Base-by-base conservation (phyloP, 306 rosid species). In the Albizia julibrissin region DNA sequence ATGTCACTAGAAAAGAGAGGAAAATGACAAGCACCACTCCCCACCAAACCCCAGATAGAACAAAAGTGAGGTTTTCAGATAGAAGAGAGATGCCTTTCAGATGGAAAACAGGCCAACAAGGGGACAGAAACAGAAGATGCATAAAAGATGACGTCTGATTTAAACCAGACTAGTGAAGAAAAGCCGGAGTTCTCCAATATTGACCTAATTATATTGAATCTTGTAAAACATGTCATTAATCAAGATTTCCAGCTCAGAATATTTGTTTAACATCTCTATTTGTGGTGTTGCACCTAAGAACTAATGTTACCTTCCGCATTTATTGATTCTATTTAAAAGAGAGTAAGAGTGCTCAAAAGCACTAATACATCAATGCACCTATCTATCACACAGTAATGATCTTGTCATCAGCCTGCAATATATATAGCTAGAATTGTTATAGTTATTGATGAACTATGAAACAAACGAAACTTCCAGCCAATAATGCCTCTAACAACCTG, bases 391-490 rank as follows among this genome's bases (percentile, higher is more conserved):
- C 10, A 27, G 29, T 22, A 77, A 81, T 65, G 47, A 80, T 76
- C 62, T 29, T 71, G 79, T 42, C 66, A 81, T 72, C 61, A 62
- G 72, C 47, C 68, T 67, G 21, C 71, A 73, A 72, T 21, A 68
- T 44, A 34, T 59, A 69, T 43, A 74, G 43, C 72, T 64, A 65
- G 46, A 76, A 47, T 66, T 29, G 43, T 79, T 19, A 15, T 64
- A 39, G 73, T 37, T 31, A 19, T 46, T 70, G 68, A 64, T 50
- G 69, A 19, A 58, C 83, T 70, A 75, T 56, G 40, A 74, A 43
- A 75, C 79, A 79, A 56, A 76, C 15, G 61, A 64, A 69, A 72
- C 69, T 83, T 67, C 39, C 40, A 43, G 76, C 71, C 85, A 68
- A 40, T 37, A 34, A 68, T 9, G 67, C 77, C 72, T 78, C 81